Evolutionary conservation across 306 rosid species (phyloP), one percentile per base, ranked within the genome.

Genomic region (Fagus crenata): DNA sequence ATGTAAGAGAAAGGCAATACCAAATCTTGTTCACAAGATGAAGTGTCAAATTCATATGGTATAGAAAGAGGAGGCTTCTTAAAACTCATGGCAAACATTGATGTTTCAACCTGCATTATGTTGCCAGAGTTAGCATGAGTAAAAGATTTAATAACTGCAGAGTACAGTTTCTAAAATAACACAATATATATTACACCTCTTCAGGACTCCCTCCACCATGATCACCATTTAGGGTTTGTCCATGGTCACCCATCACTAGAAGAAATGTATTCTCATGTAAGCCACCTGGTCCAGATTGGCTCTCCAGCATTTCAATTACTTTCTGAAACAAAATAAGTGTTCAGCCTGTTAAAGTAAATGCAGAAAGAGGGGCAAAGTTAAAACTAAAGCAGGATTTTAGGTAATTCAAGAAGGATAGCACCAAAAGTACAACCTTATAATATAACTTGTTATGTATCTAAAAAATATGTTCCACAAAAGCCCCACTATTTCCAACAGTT

Each of bases 191-290:
- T 22, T 71, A 18, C 78, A 92, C 97, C 92, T 95, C 98, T 90
- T 95, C 97, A 53, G 93, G 71, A 86, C 91, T 88, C 70, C 98
- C 97, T 53, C 98, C 98, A n/a, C 96, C 98, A 78, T 95, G 98
- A 85, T 90, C 97, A 65, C 98, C 98, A 82, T 95, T 90, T 71
- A 95, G 65, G 53, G 98, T 92, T 91, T 95, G 98, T 51, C 96
- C 98, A 82, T 92, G 98, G 88, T 95, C 97, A 53, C 98, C 98
- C 97, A 92, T 88, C 80, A 95, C 97, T 72, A 95, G 90, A 43
- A 95, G 93, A 84, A 95, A 76, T 55, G 97, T 95, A 82, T 95
- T 92, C 78, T 95, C 96, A 80, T 95, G 97, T 67, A 85, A n/a
- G 74, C 89, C 89, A 73, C 96, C 96, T 11, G 93, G 91, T 73